phyloP scores from a whole-genome alignment of 2,329 filamentous ascomycete genomes.

The Biscogniauxia mediterranea region DNA sequence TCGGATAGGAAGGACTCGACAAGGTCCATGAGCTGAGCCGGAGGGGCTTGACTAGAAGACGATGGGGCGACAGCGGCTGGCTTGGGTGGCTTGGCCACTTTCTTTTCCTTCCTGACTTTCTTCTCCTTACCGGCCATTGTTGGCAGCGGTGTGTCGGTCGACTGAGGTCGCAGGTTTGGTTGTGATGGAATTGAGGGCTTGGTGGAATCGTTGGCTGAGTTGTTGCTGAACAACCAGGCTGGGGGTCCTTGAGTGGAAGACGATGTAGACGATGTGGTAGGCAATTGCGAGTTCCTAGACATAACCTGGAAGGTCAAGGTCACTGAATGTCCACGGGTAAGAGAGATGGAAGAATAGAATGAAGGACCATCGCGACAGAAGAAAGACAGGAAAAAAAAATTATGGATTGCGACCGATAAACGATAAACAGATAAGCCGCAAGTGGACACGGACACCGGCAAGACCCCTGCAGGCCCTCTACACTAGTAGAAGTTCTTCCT shows the following conservation, averaged over 20 bases:
- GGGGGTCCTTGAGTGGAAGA: slow-evolving; percentile 25
- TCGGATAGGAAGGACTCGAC: slow-evolving; percentile 66
- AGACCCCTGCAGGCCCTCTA: neutral
- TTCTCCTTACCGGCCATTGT: slow-evolving; percentile 23
- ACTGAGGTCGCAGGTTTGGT: neutral
- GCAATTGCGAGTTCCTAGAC: slow-evolving; percentile 6
- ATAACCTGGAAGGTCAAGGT: slow-evolving; percentile 18
- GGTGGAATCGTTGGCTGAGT: slow-evolving; percentile 18
- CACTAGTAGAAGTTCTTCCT: neutral
- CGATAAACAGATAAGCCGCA: slow-evolving; percentile 6
- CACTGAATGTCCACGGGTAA: neutral
- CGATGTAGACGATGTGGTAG: slow-evolving; percentile 9
- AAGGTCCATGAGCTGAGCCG: slow-evolving; percentile 63
- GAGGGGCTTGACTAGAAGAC: slow-evolving; percentile 37
- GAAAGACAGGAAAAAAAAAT: slow-evolving; percentile 16
- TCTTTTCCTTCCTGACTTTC: slow-evolving; percentile 25
- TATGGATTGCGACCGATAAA: slow-evolving; percentile 14
- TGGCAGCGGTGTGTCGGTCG: slow-evolving; percentile 5
- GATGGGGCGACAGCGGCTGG: slow-evolving; percentile 17
- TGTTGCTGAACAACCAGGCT: slow-evolving; percentile 35
- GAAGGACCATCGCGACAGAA: neutral
- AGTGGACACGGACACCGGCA: too few species aligned
- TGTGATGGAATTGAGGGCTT: slow-evolving; percentile 6
- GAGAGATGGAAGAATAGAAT: slow-evolving; percentile 5
- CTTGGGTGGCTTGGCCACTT: slow-evolving; percentile 17